Base-by-base conservation (phyloP, 441 rosid species). In the Populus tomentosa region DNA sequence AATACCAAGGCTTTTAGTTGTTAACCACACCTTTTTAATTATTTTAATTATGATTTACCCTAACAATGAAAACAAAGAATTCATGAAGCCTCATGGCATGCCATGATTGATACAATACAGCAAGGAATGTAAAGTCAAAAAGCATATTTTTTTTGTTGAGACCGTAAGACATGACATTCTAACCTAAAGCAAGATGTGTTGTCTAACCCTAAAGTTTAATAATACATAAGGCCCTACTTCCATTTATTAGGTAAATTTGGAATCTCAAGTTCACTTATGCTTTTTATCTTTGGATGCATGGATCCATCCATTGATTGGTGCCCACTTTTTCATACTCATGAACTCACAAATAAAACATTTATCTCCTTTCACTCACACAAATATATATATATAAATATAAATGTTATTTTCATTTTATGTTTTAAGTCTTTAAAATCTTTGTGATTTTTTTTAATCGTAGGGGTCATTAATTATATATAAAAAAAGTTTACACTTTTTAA, bases 161-260 rank as follows among this genome's bases (percentile, higher is more conserved):
- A 73, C 75, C 63, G 59, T 24, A 68, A 71, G 81, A 80, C 82
- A 82, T 77, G 82, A 77, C 77, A 77, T 70, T 77, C 80, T 82
- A 85, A 85, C 86, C 84, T 77, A 83, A 84, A 79, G 81, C 73
- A 66, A 74, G 63, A 28, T 20, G 65, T 67, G 79, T 20, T 76
- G 76, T 72, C 77, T 30, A 23, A 59, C 36, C 66, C 46, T 36
- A 6, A 3, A 33, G 50, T 61, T 21, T 65, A 65, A 11, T 28
- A n/a, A 35, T 50, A 67, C 23, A 16, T 8, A 24, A 74, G 30
- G 78, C 21, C 71, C 69, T 67, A 75, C 78, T 32, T 11, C 2
- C 2, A 21, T 10, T 32, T 11, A 7, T 75, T 42, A 2, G 36
- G 36, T 73, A 53, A 23, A 67, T 50, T 50, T 53, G 56, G 56